Base-by-base conservation (phyloP, 768 basidiomycete genomes). In the Ramaria sp. region DNA sequence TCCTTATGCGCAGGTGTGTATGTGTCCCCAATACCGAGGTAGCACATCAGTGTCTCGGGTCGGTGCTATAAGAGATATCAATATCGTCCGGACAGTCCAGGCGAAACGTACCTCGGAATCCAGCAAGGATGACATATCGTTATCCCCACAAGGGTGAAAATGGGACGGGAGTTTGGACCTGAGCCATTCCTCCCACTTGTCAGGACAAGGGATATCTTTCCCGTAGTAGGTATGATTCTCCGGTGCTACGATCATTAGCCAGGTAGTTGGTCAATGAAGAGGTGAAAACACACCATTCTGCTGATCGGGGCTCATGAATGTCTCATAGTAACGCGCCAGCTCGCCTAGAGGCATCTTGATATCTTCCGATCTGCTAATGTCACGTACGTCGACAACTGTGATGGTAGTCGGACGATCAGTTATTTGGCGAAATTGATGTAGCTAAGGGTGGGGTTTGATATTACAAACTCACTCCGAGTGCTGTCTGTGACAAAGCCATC, bases 1-100 rank as follows among this genome's bases (percentile, higher is more conserved):
- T 92, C 88, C 63, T 90, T 91, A 63, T 92, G 89, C 55, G 79
- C 84, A 1, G 88, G 83, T 0, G 89, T 92, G 64, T 79, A 89
- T 0, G 89, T 91, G 58, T 87, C 88, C 0, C 84, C 85, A 53
- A 84, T 72, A 6, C 89, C 89, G 5, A 89, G 66, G 61, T 92
- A 92, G 61, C 85, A 88, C 87, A 92, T 89, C 3, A 92, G 68
- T 0, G 87, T 89, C 61, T 90, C 83, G 2, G 88, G 78, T 25
- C 69, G 70, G 42, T 71, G 71, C 85, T 87, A 47, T 5, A 52
- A 32, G 32, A 56, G 9, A 56, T 15, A 27, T 25, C 41, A 51
- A 43, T 50, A 30, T 12, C 47, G 32, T 34, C n/a, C 45, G 59
- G 32, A 59, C 49, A 43, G 48, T 43, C 38, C 44, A 48, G 24